Percentiles rank a stretch among this genome's conserved stretches.
phyloP scores from a whole-genome alignment of 805 yeast species.

The Wickerhamomyces ciferrii region DNA sequence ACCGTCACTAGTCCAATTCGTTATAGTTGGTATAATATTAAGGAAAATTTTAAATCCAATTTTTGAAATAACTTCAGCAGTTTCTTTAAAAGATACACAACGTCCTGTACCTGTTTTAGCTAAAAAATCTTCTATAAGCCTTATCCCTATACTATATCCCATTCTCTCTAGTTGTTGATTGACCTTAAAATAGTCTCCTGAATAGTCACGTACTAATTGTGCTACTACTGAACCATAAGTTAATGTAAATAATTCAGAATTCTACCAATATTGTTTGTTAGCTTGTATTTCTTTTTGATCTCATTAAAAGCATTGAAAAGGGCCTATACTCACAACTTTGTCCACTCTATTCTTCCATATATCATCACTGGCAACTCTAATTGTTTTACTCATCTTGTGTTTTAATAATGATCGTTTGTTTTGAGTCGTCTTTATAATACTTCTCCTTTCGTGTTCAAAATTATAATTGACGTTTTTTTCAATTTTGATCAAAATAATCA shows the following conservation, averaged over 20 bases:
- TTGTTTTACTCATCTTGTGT: constrained; percentile 34
- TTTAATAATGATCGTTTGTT: background rate
- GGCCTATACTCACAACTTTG: constrained; percentile 68
- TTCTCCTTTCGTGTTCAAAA: background rate
- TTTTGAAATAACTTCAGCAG: constrained; percentile 81
- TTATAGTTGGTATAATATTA: constrained; percentile 70
- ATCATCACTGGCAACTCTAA: constrained; percentile 68
- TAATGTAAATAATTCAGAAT: constrained; percentile 88
- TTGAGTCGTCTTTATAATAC: too few species aligned
- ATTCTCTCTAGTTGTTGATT: constrained; percentile 80
- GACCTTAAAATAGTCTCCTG: constrained; percentile 70
- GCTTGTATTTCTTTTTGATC: background rate
- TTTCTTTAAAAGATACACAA: constrained; percentile 74
- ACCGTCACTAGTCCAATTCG: constrained; percentile 73
- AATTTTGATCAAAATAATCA: background rate
- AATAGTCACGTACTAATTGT: constrained; percentile 80
- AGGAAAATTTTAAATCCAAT: constrained; percentile 89
- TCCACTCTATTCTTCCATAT: constrained; percentile 87
- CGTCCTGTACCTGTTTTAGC: constrained; percentile 85
- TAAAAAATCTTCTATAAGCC: constrained; percentile 88
- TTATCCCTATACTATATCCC: constrained; percentile 93
- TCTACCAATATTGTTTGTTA: constrained; percentile 31
- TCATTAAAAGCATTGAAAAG: too few species aligned
- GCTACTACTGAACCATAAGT: constrained; percentile 94
- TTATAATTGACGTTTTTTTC: background rate